Evolutionary conservation across 192 early-diverging fungal genomes (phyloP).

Genomic region (Gamsiella multidivaricata): DNA sequence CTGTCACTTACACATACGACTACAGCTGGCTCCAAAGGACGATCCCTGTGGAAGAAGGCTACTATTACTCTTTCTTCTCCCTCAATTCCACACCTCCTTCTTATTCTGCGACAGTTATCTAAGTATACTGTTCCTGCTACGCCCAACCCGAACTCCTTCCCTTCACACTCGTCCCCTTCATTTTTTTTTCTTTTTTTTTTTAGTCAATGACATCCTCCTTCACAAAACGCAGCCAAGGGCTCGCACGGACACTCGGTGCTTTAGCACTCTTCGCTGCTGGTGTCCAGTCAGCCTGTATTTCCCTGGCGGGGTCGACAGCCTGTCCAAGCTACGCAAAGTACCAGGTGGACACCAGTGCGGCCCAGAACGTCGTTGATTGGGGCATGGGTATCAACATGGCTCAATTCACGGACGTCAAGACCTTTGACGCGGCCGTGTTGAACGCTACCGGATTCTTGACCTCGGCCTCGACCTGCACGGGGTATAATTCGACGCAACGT

Average conservation of each 20-base stretch:
- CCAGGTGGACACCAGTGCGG: slow-evolving; percentile 8
- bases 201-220: slow-evolving; percentile 18
- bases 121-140: too few species aligned
- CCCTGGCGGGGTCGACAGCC: slow-evolving; percentile 10
- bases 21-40: too few species aligned
- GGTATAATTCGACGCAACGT: neutral
- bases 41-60: too few species aligned
- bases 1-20: too few species aligned
- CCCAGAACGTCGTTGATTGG: neutral
- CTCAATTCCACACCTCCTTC: too few species aligned
- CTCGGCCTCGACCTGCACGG: slow-evolving; percentile 5
- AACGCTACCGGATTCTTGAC: slow-evolving; percentile 5
- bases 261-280: slow-evolving; percentile 19
- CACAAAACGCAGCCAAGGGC: slow-evolving; percentile 21
- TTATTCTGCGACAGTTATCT: too few species aligned
- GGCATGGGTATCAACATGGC: slow-evolving; percentile 12
- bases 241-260: slow-evolving; percentile 25
- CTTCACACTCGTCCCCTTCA: neutral
- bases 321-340: slow-evolving; percentile 8
- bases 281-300: slow-evolving; percentile 14
- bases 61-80: too few species aligned
- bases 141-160: too few species aligned
- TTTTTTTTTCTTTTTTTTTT: neutral
- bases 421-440: slow-evolving; percentile 21
- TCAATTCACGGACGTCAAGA: slow-evolving; percentile 1